Percentiles rank a stretch among this genome's conserved stretches.
Conservation (phyloP, 1,284 basidiomycete genomes). For the Testicularia cyperi region DNA sequence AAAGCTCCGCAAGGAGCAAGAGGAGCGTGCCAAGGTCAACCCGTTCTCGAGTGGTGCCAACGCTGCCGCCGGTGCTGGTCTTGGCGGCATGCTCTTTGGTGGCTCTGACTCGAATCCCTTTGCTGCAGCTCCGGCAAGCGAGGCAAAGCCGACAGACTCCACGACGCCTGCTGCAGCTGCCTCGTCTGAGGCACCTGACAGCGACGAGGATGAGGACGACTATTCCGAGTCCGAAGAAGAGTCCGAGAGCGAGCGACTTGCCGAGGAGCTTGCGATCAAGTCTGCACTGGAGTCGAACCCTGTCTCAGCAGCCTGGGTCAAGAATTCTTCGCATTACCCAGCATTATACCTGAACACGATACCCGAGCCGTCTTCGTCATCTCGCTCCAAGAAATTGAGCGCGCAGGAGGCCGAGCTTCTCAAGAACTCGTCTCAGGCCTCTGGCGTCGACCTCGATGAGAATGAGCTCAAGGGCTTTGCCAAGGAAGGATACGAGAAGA, state of each 20-base stretch:
- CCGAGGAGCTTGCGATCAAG: conserved; percentile 57
- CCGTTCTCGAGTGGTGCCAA: conserved; percentile 23
- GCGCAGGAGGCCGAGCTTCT: conserved; percentile 24
- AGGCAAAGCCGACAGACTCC: neutral
- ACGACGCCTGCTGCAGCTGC: conserved; percentile 1
- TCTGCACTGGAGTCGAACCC: conserved; percentile 33
- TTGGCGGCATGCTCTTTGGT: conserved; percentile 45
- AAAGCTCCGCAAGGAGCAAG: conserved; percentile 33
- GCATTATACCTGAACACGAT: conserved; percentile 53
- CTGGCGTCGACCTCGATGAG: conserved; percentile 15
- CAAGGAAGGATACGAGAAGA: conserved; percentile 53
- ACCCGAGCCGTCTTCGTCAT: conserved; percentile 48
- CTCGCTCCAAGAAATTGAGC: conserved; percentile 23
- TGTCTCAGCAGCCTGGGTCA: conserved; percentile 40
- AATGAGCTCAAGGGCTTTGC: conserved; percentile 36
- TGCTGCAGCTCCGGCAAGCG: conserved; percentile 5
- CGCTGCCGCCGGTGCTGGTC: conserved; percentile 2
- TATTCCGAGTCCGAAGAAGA: conserved; percentile 32
- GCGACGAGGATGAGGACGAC: conserved; percentile 7
- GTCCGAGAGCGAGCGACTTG: conserved; percentile 36
- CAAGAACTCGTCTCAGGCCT: conserved; percentile 19
- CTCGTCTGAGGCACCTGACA: neutral
- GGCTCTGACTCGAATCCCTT: conserved; percentile 33
- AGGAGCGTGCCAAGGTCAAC: conserved; percentile 34
- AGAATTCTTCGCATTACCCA: conserved; percentile 32